These are phyloP conservation scores for Skeletonema menzelii DNA, from an alignment of 108 stramenopile genomes.

Conservation along the genomic window DNA sequence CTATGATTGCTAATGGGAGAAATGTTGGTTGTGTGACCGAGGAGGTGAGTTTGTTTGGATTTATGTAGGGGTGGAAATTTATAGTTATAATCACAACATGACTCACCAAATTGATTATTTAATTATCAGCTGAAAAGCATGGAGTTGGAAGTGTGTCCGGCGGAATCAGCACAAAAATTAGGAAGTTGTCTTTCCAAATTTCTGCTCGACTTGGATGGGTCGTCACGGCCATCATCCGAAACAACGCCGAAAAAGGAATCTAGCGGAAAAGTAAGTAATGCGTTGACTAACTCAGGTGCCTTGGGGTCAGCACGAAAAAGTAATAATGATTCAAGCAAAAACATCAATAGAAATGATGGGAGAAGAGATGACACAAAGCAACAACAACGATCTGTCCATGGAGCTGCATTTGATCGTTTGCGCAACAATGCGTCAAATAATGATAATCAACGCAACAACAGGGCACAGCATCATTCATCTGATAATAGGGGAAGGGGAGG, in stretches of 20 bases:
- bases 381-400: constrained; percentile 10
- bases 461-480: background rate
- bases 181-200: constrained; percentile 29
- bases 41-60: constrained; percentile 31
- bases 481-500: constrained; percentile 7
- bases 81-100: background rate
- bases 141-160: constrained; percentile 73
- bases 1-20: constrained; percentile 79
- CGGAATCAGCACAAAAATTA: constrained; percentile 28
- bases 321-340: constrained; percentile 10
- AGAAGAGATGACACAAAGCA: background rate
- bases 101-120: background rate
- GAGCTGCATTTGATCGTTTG: constrained; percentile 30
- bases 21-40: constrained; percentile 45
- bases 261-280: constrained; percentile 42
- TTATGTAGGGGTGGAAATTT: no score
- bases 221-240: background rate
- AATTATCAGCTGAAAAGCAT: constrained; percentile 49
- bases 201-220: background rate
- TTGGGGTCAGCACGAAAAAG: constrained; percentile 69
- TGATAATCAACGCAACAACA: background rate
- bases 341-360: background rate
- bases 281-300: constrained; percentile 76
- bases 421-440: background rate
- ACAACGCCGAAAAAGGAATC: background rate